Base-by-base conservation (phyloP, 2,329 filamentous ascomycete genomes). In the Monilinia polystroma region DNA sequence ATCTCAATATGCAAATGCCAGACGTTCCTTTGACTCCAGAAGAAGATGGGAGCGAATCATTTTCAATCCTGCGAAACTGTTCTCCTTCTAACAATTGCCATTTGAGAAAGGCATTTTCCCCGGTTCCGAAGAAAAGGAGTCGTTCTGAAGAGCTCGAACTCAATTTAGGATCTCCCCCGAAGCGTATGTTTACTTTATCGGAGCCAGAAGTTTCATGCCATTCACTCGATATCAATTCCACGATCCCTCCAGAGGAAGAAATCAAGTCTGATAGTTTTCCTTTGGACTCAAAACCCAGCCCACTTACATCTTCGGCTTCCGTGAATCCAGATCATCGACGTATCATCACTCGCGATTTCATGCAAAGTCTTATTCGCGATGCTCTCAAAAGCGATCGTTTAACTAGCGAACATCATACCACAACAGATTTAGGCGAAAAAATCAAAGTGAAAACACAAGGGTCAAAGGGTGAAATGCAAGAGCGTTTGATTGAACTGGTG, bases 1-100 rank as follows among this genome's bases (percentile, higher is more conserved):
- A 91, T 73, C 84, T 91, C 77, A 88, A 91, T 73, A 89, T 91
- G 87, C 85, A 89, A 72, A 83, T 91, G 53, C 88, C 89, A n/a
- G 86, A 89, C 69, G 86, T 84, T 16, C 85, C 84, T 10, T 76
- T 76, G 16, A 70, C 72, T 7, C 68, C 71, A 6, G 70, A 68
- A 35, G 70, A 71, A 16, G 69, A 73, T 38, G 45, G 63, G 5
- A 54, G 55, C 12, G 68, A 66, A 56, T 56, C 41, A 18, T 62
- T 68, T 6, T 23, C 43, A 26, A 51, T 29, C 8, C 51, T 41
- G 23, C 29, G 16, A 26, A 14, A 41, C 38, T 18, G 47, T 20
- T 49, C 11, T 18, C 38, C 32, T 2, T 43, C 41, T 16, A 29
- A 16, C 18, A 41, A 59, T 38, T 35, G 29, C 18, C 63, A 29